Conservation (phyloP, 2,329 filamentous ascomycete species). For the Diaporthe eres region DNA sequence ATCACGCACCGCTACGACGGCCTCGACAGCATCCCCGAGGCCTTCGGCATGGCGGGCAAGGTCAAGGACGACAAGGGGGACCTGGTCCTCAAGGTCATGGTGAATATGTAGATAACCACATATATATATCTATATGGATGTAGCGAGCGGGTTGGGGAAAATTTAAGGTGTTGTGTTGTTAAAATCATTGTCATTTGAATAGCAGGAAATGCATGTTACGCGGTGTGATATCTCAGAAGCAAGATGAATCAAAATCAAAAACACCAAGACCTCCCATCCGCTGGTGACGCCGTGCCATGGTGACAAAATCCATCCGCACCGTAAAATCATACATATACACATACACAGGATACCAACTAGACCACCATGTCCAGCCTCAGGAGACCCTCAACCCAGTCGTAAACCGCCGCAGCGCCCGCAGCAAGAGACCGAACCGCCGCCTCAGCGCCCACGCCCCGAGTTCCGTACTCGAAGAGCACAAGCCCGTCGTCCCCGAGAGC, state of each 20-base stretch:
- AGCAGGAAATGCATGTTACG: not conserved
- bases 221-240: slow-evolving; percentile 26
- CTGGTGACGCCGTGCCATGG: slow-evolving; percentile 30
- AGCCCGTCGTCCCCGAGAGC: not conserved
- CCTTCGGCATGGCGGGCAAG: slow-evolving; percentile 80
- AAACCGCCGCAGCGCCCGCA: not conserved
- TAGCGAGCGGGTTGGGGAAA: slow-evolving; percentile 20
- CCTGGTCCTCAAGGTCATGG: slow-evolving; percentile 82
- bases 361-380: not conserved
- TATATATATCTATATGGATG: not conserved
- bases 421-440: slow-evolving; percentile 7
- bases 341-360: not conserved
- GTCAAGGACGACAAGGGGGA: slow-evolving; percentile 78
- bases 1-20: slow-evolving; percentile 80
- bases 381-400: slow-evolving; percentile 47
- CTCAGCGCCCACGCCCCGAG: not conserved
- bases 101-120: slow-evolving; percentile 57
- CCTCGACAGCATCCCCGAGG: slow-evolving; percentile 72
- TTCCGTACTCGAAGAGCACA: slow-evolving; percentile 27
- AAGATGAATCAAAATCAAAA: not conserved
- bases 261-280: not conserved
- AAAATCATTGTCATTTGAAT: slow-evolving; percentile 14
- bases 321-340: slow-evolving; percentile 1
- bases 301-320: slow-evolving; percentile 18
- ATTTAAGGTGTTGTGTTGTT: slow-evolving; percentile 14